A percentile compares a stretch with the other conserved stretches of the same genome.
These are phyloP conservation scores for Gymnopus androsaceus DNA, from an alignment of 1,284 basidiomycete species.

Conservation along the genomic window DNA sequence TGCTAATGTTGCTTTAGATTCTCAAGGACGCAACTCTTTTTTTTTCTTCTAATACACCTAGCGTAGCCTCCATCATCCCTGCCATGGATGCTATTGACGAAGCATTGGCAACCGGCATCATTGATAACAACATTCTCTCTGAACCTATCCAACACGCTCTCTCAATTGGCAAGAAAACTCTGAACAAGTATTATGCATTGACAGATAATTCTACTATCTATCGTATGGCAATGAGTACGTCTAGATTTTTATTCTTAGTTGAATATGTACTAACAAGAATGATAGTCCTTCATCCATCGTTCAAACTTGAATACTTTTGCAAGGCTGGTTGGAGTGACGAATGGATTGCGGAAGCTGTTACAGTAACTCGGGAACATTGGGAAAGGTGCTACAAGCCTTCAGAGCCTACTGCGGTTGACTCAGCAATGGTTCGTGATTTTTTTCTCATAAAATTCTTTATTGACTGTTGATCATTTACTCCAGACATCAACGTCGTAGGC, in stretches of 20 bases:
- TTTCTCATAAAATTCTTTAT: background rate
- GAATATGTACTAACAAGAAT: background rate
- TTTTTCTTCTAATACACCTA: slow-evolving; percentile 13
- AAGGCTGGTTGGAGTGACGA: background rate
- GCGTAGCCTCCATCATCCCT: slow-evolving; percentile 11
- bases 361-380: background rate
- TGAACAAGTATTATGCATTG: too few relatives aligned
- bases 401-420: background rate
- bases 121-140: too few relatives aligned
- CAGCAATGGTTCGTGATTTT: background rate
- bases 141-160: too few relatives aligned
- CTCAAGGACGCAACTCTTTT: slow-evolving; percentile 15
- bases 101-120: slow-evolving; percentile 7
- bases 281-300: background rate
- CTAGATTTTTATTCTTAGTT: too few relatives aligned
- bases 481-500: background rate
- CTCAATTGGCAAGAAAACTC: too few relatives aligned
- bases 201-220: too few relatives aligned
- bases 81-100: slow-evolving; percentile 17
- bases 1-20: slow-evolving; percentile 3
- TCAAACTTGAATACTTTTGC: background rate
- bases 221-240: too few relatives aligned
- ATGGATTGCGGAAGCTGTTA: background rate
- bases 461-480: too few relatives aligned
- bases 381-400: background rate